Percentiles rank a stretch among this genome's conserved stretches.
Evolutionary conservation across 495 filamentous ascomycete genomes (phyloP).

Genomic region (Cercophora newfieldiana): DNA sequence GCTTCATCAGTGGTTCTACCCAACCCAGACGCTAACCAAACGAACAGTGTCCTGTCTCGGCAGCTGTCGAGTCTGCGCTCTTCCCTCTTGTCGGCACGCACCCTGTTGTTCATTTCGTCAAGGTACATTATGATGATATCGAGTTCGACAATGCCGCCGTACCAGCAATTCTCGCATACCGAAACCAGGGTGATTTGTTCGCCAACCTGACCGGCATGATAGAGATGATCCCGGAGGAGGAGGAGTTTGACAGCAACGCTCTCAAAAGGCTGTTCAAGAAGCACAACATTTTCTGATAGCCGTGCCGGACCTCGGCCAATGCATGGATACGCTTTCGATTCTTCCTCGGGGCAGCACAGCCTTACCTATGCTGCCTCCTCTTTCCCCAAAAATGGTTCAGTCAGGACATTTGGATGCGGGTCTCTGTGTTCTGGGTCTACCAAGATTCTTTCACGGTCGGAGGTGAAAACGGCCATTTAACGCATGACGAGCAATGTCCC

Average conservation of each 20-base stretch:
- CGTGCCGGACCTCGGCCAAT: not conserved
- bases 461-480: not conserved
- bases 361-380: not conserved
- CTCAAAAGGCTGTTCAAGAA: conserved; percentile 50
- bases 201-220: conserved; percentile 84
- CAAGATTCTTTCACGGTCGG: not conserved
- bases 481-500: conserved; percentile 7
- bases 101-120: conserved; percentile 77
- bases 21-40: conserved; percentile 22
- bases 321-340: not conserved
- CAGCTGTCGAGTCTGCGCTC: conserved; percentile 74
- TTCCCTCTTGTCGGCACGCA: conserved; percentile 68
- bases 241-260: conserved; percentile 52
- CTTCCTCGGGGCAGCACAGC: not conserved
- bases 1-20: conserved; percentile 7
- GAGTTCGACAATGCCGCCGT: conserved; percentile 91
- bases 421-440: not conserved
- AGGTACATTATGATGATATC: conserved; percentile 87
- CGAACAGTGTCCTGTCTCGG: conserved; percentile 68
- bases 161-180: conserved; percentile 87
- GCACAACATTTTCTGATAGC: conserved; percentile 46
- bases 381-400: not conserved
- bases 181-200: conserved; percentile 81
- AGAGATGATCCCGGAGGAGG: conserved; percentile 74
- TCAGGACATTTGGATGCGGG: not conserved